phyloP scores from a whole-genome alignment of 2,329 filamentous ascomycete genomes.

The Fonsecaea erecta region DNA sequence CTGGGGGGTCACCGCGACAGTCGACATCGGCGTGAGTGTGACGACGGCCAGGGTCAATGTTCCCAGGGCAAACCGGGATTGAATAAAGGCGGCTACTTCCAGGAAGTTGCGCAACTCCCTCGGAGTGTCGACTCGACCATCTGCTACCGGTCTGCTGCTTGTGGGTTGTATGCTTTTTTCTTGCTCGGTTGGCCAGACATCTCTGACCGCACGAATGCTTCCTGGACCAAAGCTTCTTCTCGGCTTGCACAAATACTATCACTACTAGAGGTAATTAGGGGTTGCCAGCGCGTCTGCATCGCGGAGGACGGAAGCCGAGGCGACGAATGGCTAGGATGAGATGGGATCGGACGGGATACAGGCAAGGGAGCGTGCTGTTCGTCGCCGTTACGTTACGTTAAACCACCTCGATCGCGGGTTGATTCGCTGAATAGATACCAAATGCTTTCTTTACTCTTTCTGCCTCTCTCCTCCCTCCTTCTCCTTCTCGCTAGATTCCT shows the following conservation, averaged over 20 bases:
- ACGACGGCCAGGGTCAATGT: not conserved
- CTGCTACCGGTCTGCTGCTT: not conserved
- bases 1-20: not conserved
- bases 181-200: not conserved
- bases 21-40: not conserved
- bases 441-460: not conserved
- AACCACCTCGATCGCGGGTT: not conserved
- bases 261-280: not conserved
- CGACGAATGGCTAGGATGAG: not conserved
- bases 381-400: not conserved
- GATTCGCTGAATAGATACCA: not conserved
- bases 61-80: not conserved
- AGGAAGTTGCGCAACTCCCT: not conserved
- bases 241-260: not conserved
- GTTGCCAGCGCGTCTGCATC: not conserved
- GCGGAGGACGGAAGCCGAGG: not conserved
- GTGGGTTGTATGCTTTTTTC: not conserved
- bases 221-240: not conserved
- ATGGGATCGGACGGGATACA: not conserved
- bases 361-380: not conserved
- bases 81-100: not conserved
- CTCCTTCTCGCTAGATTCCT: not conserved
- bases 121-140: not conserved
- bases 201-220: not conserved
- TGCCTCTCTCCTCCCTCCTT: not conserved